These are phyloP conservation scores for Cryptococcus floricola DNA, from an alignment of 1,284 basidiomycete genomes.

Conservation along the genomic window DNA sequence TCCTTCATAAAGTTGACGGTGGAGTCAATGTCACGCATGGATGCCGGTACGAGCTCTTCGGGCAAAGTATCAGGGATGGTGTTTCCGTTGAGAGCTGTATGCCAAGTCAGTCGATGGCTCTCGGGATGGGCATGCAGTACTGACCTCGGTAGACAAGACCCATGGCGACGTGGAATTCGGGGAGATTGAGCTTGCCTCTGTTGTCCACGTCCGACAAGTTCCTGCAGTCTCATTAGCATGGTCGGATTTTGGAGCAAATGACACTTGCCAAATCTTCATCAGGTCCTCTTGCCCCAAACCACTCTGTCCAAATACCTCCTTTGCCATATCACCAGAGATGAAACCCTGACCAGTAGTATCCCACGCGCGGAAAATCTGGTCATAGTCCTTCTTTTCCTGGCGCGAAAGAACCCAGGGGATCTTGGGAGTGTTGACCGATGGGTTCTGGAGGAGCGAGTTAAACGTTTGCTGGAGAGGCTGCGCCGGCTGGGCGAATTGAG, in stretches of 20 bases:
- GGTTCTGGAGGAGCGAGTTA: constrained; percentile 56
- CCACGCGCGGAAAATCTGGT: constrained; percentile 96
- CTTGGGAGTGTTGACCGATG: constrained; percentile 66
- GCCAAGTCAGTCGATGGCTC: constrained; percentile 2
- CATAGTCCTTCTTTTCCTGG: constrained; percentile 94
- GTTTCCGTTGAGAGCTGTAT: constrained; percentile 81
- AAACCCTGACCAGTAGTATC: constrained; percentile 73
- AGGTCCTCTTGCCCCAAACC: constrained; percentile 85
- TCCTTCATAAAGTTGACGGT: constrained; percentile 90
- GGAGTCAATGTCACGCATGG: constrained; percentile 81
- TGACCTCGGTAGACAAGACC: constrained; percentile 90
- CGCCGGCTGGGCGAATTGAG: constrained; percentile 56
- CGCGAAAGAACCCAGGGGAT: constrained; percentile 86
- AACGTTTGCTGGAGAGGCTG: constrained; percentile 57
- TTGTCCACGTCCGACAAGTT: constrained; percentile 83
- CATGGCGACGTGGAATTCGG: constrained; percentile 99
- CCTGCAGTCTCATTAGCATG: constrained; percentile 53
- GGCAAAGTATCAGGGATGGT: constrained; percentile 83
- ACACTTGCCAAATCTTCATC: constrained; percentile 83
- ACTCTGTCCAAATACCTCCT: constrained; percentile 93
- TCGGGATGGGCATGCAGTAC: constrained; percentile 38
- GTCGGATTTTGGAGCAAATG: not conserved
- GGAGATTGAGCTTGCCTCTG: constrained; percentile 87
- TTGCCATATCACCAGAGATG: constrained; percentile 78
- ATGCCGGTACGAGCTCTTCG: constrained; percentile 86